Conservation (phyloP, 306 rosid species). For the Arachis stenosperma region DNA sequence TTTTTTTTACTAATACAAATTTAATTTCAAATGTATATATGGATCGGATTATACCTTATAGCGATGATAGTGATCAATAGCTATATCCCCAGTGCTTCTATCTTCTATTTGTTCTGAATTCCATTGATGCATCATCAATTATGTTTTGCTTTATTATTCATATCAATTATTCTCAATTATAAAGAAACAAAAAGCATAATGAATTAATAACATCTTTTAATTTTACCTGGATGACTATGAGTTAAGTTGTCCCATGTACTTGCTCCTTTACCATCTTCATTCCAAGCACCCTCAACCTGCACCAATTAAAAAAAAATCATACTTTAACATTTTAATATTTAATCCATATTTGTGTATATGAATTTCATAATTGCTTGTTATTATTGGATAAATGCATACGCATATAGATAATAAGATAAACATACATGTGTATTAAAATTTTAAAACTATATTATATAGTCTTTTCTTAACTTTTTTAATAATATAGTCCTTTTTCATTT, state of each 20-base stretch:
- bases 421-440: no score
- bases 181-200: not conserved
- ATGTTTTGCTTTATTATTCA: not conserved
- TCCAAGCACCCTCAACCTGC: constrained; percentile 61
- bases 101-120: constrained; percentile 44
- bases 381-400: no score
- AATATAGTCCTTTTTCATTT: not conserved
- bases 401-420: not conserved
- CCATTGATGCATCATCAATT: not conserved
- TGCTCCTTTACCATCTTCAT: constrained; percentile 54
- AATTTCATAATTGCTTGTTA: no score
- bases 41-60: constrained; percentile 46
- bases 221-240: constrained; percentile 43
- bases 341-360: no score
- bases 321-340: not conserved
- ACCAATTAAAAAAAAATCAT: not conserved
- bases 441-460: no score
- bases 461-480: no score
- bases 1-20: no score
- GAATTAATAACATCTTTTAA: not conserved
- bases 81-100: constrained; percentile 50
- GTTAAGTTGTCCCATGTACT: constrained; percentile 39
- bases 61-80: constrained; percentile 52
- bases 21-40: no score
- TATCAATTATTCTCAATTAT: not conserved